Evolutionary conservation across 805 yeast species (phyloP), one percentile per base, ranked within the genome.

Genomic region (Kregervanrija pseudodelftensis): DNA sequence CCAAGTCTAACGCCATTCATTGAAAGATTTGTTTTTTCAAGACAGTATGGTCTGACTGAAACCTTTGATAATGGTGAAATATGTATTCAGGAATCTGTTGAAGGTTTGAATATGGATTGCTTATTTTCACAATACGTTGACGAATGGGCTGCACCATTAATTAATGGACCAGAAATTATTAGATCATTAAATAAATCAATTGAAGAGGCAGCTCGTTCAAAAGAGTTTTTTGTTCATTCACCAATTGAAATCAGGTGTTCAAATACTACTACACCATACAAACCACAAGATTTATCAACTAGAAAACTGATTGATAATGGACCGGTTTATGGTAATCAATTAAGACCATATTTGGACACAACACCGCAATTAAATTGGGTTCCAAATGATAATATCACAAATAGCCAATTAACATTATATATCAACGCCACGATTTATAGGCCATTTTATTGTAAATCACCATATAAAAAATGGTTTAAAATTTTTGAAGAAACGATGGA

Each of bases 101-200:
- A 84, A 47, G 96, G 91, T 7, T 77, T 91, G 57, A 88, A 86
- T 63, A 87, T 91, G 95, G 98, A 93, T 68, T 93, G 98, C 63
- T 69, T 91, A 53, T 91, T 88, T 64, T 80, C 89, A 37, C 99
- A 91, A 64, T 90, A 81, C 65, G 98, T 91, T 41, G 81, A 90
- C 60, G 99, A 91, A 67, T 91, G 98, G 98, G 89, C 93, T n/a
- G 78, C 95, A 40, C 98, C 98, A 15, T 67, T 91, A 58, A 73
- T 67, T 17, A 75, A 79, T 50, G 97, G 97, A 5, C 82, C 82
- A 8, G 83, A 79, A 42, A 81, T 84, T 14, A 72, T 90, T 50
- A 59, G 65, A 37, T 70, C 81, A n/a, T 69, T 91, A 48, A 76
- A 79, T 47, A 73, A 73, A 31, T 77, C 79, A 2, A 82, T 85